These are phyloP conservation scores for Aspergillus fumigatiaffinis DNA, from an alignment of 2,329 filamentous ascomycete genomes.

Conservation along the genomic window DNA sequence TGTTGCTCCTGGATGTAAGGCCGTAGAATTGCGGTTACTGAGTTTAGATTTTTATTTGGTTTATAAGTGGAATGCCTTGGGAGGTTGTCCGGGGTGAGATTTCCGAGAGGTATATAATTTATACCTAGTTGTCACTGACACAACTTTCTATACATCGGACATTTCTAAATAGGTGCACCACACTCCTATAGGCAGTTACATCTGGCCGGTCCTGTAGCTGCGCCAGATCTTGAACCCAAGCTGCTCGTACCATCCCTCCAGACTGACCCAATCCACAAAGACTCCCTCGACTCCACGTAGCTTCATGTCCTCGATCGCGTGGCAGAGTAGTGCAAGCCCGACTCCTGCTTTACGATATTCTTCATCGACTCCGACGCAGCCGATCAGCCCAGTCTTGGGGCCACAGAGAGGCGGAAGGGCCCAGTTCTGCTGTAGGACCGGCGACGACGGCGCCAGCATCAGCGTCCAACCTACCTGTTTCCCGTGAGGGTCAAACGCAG, in stretches of 20 bases:
- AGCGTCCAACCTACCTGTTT: conserved; percentile 45
- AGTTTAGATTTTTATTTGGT: neutral
- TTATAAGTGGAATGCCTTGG: neutral
- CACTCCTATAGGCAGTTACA: neutral
- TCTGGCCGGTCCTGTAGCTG: conserved; percentile 36
- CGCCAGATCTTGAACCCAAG: conserved; percentile 40
- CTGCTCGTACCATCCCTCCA: conserved; percentile 45
- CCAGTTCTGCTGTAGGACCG: conserved; percentile 32
- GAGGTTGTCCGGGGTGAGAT: neutral
- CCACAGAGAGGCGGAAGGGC: conserved; percentile 40
- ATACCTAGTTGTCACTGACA: no score
- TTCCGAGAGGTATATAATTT: neutral
- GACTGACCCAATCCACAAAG: conserved; percentile 43
- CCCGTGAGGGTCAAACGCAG: conserved; percentile 35
- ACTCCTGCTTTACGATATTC: conserved; percentile 37
- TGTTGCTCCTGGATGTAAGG: neutral
- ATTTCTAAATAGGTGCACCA: neutral
- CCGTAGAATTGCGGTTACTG: no score
- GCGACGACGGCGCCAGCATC: conserved; percentile 36
- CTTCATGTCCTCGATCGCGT: conserved; percentile 44
- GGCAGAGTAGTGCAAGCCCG: conserved; percentile 41
- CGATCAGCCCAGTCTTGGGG: conserved; percentile 43
- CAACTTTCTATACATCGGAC: neutral
- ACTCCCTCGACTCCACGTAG: conserved; percentile 39
- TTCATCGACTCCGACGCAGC: conserved; percentile 42